Base-by-base conservation (phyloP, 1,284 basidiomycete genomes). In the Trichosporon faecale region DNA sequence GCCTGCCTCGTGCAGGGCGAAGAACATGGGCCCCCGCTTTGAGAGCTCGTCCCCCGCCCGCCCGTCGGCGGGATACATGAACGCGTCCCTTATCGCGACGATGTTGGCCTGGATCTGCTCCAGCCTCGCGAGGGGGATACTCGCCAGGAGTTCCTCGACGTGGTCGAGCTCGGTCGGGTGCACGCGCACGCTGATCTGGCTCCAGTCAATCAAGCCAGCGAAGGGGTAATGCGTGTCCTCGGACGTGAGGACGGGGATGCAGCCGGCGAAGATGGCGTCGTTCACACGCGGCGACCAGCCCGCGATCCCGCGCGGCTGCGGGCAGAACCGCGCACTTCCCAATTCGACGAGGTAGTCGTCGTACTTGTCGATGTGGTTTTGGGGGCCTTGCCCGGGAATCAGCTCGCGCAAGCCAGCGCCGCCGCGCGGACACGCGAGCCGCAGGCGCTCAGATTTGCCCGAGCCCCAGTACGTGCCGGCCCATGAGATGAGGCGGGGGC, bases 211-310 rank as follows among this genome's bases (percentile, higher is more conserved):
- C 65, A 84, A 75, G 66, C 79, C 77, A 49, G 82, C 79, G 70
- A 83, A 85, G n/a, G 85, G 84, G 74, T 82, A 84, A 69, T 84
- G 79, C 14, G 81, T 78, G 11, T 81, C 82, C 72, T 86, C 84
- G 69, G 82, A 79, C 60, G 83, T 82, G 64, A 85, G 79, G 63
- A 85, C 83, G 12, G 85, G 85, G 57, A 86, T 86, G 75, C 85
- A 86, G 52, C 85, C 85, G 9, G 85, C 84, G 70, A 79, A 85
- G 65, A 86, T 83, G n/a, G 83, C 84, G 71, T 86, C 85, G 74
- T 80, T 83, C 3, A 82, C 78, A n/a, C 84, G 79, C 8, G 84
- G 83, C 3, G 84, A 83, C 84, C 85, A 83, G 67, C 83, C 80
- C 18, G 82, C 80, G 8, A 82, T 79, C 67, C 84, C 84, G 18